Evolutionary conservation across 2,329 filamentous ascomycete genomes (phyloP).

Genomic region (Alternaria hordeiaustralica): DNA sequence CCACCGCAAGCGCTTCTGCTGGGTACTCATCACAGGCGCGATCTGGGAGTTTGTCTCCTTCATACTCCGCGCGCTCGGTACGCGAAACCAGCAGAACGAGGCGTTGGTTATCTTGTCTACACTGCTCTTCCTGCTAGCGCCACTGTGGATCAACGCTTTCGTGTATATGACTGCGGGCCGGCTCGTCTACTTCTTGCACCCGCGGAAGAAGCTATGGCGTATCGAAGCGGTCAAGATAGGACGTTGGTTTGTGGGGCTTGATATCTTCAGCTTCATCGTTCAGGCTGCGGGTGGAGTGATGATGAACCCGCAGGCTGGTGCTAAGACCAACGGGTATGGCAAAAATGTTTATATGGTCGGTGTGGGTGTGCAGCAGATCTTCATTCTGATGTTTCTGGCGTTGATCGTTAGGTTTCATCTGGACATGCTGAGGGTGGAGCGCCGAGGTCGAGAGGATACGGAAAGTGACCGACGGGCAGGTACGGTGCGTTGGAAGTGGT

Average conservation of each 20-base stretch:
- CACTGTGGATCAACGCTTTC: conserved; percentile 55
- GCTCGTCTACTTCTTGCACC: conserved; percentile 50
- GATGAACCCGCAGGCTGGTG: neutral
- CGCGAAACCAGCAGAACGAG: neutral
- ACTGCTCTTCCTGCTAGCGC: neutral
- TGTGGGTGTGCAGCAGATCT: neutral
- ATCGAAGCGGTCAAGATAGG: conserved; percentile 47
- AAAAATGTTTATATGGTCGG: neutral
- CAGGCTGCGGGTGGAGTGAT: neutral
- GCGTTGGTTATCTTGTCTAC: neutral
- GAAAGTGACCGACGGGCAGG: accelerated
- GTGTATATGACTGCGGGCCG: conserved; percentile 51
- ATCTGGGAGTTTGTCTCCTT: neutral
- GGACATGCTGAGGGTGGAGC: neutral
- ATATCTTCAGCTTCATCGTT: neutral
- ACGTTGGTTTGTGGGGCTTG: neutral
- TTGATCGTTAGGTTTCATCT: neutral
- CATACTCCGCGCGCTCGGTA: neutral
- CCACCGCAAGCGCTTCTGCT: neutral
- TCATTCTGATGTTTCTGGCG: neutral
- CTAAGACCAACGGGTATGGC: neutral
- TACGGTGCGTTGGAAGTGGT: conserved; percentile 17
- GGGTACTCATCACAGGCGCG: neutral
- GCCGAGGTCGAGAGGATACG: neutral
- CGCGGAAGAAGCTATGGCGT: conserved; percentile 39